These are phyloP conservation scores for Myxozyma neotropica DNA, from an alignment of 805 yeast species.

Conservation along the genomic window DNA sequence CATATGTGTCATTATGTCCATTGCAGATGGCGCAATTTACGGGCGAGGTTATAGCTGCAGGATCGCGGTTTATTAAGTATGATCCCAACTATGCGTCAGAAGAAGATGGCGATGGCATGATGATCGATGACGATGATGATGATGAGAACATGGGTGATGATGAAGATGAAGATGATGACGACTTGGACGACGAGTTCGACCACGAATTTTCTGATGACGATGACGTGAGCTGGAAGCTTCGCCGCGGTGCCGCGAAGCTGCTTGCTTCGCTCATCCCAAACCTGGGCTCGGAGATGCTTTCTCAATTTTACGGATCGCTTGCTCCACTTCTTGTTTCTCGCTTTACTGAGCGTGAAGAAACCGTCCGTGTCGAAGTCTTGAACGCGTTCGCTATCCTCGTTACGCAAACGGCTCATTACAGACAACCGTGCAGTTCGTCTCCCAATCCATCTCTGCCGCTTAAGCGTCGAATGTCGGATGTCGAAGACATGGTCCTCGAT, in stretches of 20 bases:
- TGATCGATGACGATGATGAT: conserved; percentile 42
- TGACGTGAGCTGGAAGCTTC: conserved; percentile 64
- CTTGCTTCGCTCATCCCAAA: conserved; percentile 46
- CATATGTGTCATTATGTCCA: conserved; percentile 48
- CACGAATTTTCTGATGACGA: conserved; percentile 48
- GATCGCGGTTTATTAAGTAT: conserved; percentile 45
- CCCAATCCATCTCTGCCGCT: conserved; percentile 10
- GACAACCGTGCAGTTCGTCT: conserved; percentile 16
- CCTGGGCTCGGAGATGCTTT: conserved; percentile 29
- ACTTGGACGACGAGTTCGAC: conserved; percentile 41
- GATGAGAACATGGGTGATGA: conserved; percentile 49
- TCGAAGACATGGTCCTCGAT: conserved; percentile 10
- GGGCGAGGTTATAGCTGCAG: conserved; percentile 40
- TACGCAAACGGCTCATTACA: neutral
- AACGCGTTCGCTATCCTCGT: conserved; percentile 50
- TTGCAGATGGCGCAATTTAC: conserved; percentile 40
- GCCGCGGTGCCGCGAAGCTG: conserved; percentile 55
- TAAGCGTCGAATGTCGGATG: conserved; percentile 30
- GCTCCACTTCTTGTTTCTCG: conserved; percentile 50
- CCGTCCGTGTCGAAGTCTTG: conserved; percentile 56
- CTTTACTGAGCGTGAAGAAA: conserved; percentile 43
- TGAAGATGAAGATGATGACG: conserved; percentile 51
- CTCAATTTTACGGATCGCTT: conserved; percentile 37
- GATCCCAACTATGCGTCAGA: conserved; percentile 50
- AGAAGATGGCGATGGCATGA: conserved; percentile 27